Evolutionary conservation across 2,329 filamentous ascomycete genomes (phyloP).

Genomic region (Aureobasidium leucospermi): DNA sequence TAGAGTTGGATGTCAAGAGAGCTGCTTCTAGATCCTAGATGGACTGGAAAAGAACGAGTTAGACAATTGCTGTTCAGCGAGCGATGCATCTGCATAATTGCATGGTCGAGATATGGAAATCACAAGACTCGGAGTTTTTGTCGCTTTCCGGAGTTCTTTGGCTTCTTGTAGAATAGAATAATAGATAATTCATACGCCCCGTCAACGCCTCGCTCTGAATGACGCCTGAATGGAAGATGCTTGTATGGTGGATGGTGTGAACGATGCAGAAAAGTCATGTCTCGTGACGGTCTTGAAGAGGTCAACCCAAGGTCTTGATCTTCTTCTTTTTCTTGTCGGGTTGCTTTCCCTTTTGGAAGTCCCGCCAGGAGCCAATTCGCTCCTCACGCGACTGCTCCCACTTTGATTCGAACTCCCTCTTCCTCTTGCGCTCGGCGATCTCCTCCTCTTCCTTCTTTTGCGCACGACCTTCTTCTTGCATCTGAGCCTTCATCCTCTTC

Average conservation of each 20-base stretch:
- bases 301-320: slow-evolving; percentile 45
- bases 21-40: background rate
- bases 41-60: background rate
- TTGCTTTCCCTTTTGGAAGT: slow-evolving; percentile 66
- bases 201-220: slow-evolving; percentile 1
- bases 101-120: background rate
- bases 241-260: background rate
- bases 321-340: slow-evolving; percentile 36
- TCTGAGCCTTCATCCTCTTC: slow-evolving; percentile 82
- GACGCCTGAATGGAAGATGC: background rate
- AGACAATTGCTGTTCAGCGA: background rate
- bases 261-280: background rate
- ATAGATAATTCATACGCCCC: background rate
- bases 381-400: slow-evolving; percentile 92
- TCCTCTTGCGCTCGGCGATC: slow-evolving; percentile 52
- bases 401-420: slow-evolving; percentile 82
- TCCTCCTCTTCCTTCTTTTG: slow-evolving; percentile 82
- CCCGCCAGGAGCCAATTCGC: slow-evolving; percentile 87
- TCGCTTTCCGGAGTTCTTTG: background rate
- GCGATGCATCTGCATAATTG: background rate
- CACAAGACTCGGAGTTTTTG: background rate
- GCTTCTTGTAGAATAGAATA: background rate
- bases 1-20: slow-evolving; percentile 46
- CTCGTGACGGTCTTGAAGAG: background rate
- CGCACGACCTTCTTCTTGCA: slow-evolving; percentile 93